Evolutionary conservation across 768 basidiomycete genomes (phyloP), one percentile per base, ranked within the genome.

Genomic region (Phylloporus scabripes): DNA sequence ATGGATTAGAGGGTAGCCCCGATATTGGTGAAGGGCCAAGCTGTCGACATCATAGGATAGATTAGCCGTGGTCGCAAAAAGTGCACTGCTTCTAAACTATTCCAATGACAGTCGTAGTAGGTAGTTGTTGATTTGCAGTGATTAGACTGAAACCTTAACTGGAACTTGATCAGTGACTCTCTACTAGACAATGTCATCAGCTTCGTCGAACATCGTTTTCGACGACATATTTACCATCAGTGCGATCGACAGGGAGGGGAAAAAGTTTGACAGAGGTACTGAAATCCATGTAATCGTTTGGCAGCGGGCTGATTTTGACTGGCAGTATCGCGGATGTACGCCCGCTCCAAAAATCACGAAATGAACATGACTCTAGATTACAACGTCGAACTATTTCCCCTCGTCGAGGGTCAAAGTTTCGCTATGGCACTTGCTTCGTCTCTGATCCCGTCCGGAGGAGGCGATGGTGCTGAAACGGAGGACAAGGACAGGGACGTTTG

Each of bases 341-440:
- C 86, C 23, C 83, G 83, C 59, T 95, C 92, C 7, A 84, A 89
- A 72, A 92, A 92, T 69, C 87, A 88, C 62, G 83, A 85, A 60
- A 96, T 98, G 92, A 79, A 85, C 60, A 72, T 98, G 57, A 90
- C 91, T 18, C 77, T 99, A 53, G 96, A 99, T 71, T 92, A 91
- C 73, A 96, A 97, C 67, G 74, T 83, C 57, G 96, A 99, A 65
- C 74, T 99, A 10, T 90, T 93, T 59, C 86, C 88, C 5, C 71
- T 98, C 26, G 57, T 74, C 39, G 60, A 70, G 21, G 81, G 76
- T 26, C 82, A 93, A 53, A 82, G 74, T 45, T 85, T 98, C 66
- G 83, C 92, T 2, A 70, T 99, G 51, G 90, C 90, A 7, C 77
- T 99, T 20, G 88, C 94, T 0, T 83, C 87, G 5, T 90, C 91